These are phyloP conservation scores for Endoconidiophora polonica DNA, from an alignment of 2,329 filamentous ascomycete genomes.

Conservation along the genomic window DNA sequence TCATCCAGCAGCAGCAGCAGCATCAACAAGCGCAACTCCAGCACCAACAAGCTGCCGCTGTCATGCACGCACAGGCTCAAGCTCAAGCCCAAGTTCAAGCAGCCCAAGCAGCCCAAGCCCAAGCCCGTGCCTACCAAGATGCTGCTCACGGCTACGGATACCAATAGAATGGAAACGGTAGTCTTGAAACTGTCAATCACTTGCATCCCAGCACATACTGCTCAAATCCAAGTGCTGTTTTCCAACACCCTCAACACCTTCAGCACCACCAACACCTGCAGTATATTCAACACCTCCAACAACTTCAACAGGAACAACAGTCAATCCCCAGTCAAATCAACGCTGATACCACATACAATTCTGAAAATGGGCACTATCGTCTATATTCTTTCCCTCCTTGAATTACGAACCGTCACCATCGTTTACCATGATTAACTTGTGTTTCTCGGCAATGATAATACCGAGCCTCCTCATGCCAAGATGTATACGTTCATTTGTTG, in stretches of 20 bases:
- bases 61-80: conserved; percentile 18
- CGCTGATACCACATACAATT: neutral
- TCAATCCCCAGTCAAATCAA: no score
- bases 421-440: no score
- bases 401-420: no score
- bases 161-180: conserved; percentile 4
- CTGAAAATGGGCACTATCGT: neutral
- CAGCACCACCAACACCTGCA: no score
- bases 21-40: conserved; percentile 18
- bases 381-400: neutral
- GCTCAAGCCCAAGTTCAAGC: conserved; percentile 6
- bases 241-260: no score
- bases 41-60: conserved; percentile 27
- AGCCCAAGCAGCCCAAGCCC: conserved; percentile 8
- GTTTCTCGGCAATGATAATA: no score
- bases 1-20: conserved; percentile 37
- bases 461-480: no score
- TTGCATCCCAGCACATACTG: neutral
- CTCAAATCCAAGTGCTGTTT: neutral
- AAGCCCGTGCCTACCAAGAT: conserved; percentile 7
- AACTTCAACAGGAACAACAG: neutral
- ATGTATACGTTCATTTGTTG: no score
- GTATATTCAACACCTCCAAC: neutral
- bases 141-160: conserved; percentile 6
- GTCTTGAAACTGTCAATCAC: no score